These are phyloP conservation scores for Penicillium fuscoglaucum DNA, from an alignment of 2,329 filamentous ascomycete species.

Conservation along the genomic window DNA sequence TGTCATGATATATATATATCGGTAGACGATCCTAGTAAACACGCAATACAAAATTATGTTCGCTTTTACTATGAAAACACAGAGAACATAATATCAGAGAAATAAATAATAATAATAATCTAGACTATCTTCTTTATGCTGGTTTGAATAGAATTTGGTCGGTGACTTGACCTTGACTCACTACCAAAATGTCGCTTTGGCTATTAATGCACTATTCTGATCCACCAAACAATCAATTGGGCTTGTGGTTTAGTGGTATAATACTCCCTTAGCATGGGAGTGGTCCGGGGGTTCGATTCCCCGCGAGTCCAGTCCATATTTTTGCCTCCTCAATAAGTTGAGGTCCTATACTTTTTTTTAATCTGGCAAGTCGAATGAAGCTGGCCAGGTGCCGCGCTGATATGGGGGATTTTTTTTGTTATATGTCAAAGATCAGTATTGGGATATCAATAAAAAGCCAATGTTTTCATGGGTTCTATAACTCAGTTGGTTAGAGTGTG, in stretches of 20 bases:
- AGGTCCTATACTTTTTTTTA: background rate
- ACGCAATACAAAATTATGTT: too few species aligned
- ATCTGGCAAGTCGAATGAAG: background rate
- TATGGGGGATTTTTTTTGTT: too few species aligned
- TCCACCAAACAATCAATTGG: slow-evolving; percentile 14
- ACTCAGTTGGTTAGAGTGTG: too few species aligned
- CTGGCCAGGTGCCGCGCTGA: too few species aligned
- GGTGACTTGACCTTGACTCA: background rate
- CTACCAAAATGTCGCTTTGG: background rate
- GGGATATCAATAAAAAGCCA: too few species aligned
- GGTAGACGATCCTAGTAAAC: background rate
- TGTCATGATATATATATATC: background rate
- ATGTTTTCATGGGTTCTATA: too few species aligned
- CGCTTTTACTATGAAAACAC: background rate
- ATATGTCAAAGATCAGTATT: too few species aligned
- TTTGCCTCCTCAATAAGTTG: background rate
- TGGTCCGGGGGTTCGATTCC: slow-evolving; percentile 53
- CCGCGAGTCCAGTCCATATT: slow-evolving; percentile 48
- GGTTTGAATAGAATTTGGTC: background rate
- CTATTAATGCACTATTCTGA: background rate
- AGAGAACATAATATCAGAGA: too few species aligned
- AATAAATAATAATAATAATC: background rate
- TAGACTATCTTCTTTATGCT: background rate
- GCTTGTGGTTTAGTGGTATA: slow-evolving; percentile 51
- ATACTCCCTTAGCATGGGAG: slow-evolving; percentile 52